Evolutionary conservation across 1,284 basidiomycete species (phyloP).

Genomic region (Porogramme epimiltina): DNA sequence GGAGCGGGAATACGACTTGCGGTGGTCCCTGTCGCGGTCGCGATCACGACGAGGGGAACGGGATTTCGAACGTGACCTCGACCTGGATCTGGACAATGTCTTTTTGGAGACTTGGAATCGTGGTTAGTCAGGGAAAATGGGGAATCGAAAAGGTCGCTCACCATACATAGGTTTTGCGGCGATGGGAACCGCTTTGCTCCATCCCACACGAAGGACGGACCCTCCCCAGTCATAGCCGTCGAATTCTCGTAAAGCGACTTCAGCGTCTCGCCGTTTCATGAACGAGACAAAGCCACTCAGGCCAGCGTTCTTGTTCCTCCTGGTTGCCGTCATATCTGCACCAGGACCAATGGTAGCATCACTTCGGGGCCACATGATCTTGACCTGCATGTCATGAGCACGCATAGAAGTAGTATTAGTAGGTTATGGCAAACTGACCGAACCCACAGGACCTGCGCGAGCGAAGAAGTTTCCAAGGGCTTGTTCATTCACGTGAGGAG

Average conservation of each 20-base stretch:
- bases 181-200: constrained; percentile 94
- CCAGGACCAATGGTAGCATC: constrained; percentile 68
- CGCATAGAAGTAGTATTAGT: not conserved
- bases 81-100: constrained; percentile 17
- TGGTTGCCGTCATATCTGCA: constrained; percentile 70
- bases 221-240: constrained; percentile 95
- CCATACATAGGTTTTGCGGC: constrained; percentile 81
- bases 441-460: constrained; percentile 53
- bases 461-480: constrained; percentile 79
- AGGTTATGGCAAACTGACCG: constrained; percentile 42
- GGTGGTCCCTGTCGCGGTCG: constrained; percentile 13
- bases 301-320: constrained; percentile 68
- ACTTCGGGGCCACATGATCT: constrained; percentile 94
- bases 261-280: constrained; percentile 91
- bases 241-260: constrained; percentile 81
- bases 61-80: constrained; percentile 21
- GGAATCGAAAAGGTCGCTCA: constrained; percentile 44
- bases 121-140: not conserved
- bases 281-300: constrained; percentile 95
- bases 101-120: constrained; percentile 34
- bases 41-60: constrained; percentile 31
- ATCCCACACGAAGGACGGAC: constrained; percentile 81
- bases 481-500: constrained; percentile 82
- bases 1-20: constrained; percentile 45
- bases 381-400: constrained; percentile 56